Base-by-base conservation (phyloP, 2,329 filamentous ascomycete genomes). In the Leptographium flavum region DNA sequence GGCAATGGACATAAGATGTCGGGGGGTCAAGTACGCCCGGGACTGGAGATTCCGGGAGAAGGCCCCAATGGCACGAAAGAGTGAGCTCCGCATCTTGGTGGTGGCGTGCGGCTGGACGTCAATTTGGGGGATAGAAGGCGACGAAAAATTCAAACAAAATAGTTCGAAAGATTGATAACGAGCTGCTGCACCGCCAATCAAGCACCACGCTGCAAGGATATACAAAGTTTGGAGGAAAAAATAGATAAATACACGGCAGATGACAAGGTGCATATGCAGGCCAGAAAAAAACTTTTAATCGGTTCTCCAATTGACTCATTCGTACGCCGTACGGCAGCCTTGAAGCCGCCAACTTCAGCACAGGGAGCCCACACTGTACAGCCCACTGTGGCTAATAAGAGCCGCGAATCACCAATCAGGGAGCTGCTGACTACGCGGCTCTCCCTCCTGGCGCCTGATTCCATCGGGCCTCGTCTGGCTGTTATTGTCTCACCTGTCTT, bases 1-100 rank as follows among this genome's bases (percentile, higher is more conserved):
- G 44, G 80, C 79, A 57, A 95, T 94, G 45, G 87, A 93, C 64
- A 95, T 81, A 43, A 98, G 72, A 70, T 96, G 90, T 53, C 92
- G 82, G 41, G 87, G 83, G 28, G 45, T 63, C 54, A 70, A 70
- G 49, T 70, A 70, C 25, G 63, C 57, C 49, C 71, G 63, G 48
- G 59, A 57, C 14, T 42, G 31, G 11, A 42, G n/a, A 30, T 11
- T 32, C 38, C 27, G 38, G 13, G 38, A 30, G 17, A 27, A 17
- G 5, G 19, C 17, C 25, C 38, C 25, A 25, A 27, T 30, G 25
- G 38, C 38, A 19, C 38, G 38, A 14, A 40, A 30, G 10, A 40
- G n/a, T n/a, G 38, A 40, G 9, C 25, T 28, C 17, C 33, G 33
- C 38, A 40, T 40, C 10, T 17, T 17, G 14, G 11, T 15, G 15